A percentile compares a stretch with the other conserved stretches of the same genome.
Evolutionary conservation across 2,329 filamentous ascomycete species (phyloP).

Genomic region (Phialemoniopsis sp.): DNA sequence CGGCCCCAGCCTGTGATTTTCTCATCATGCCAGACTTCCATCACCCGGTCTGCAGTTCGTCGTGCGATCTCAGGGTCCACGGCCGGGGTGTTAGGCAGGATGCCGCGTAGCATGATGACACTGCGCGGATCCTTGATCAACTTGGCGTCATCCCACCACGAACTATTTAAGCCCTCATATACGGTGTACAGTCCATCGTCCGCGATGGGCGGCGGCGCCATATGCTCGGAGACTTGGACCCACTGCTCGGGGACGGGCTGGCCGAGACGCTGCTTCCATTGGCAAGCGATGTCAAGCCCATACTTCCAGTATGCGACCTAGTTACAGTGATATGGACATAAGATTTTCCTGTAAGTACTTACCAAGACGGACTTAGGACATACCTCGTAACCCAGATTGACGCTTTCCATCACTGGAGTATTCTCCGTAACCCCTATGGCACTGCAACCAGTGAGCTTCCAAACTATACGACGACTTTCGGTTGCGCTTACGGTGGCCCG

Average conservation of each 20-base stretch:
- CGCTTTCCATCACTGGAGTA: conserved; percentile 37
- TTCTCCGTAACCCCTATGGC: conserved; percentile 48
- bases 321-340: no score
- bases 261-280: no score
- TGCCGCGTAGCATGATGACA: conserved; percentile 37
- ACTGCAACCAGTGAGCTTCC: conserved; percentile 4
- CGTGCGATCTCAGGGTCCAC: conserved; percentile 28
- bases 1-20: conserved; percentile 42
- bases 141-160: conserved; percentile 33
- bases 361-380: neutral
- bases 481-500: conserved; percentile 31
- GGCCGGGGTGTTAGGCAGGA: conserved; percentile 32
- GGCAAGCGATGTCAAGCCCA: no score
- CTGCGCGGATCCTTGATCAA: conserved; percentile 37
- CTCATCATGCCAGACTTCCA: conserved; percentile 32
- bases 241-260: no score
- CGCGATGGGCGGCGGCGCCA: conserved; percentile 36
- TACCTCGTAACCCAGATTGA: conserved; percentile 44
- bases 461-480: neutral
- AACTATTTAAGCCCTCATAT: conserved; percentile 40
- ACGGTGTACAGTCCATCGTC: conserved; percentile 35
- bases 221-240: conserved; percentile 26
- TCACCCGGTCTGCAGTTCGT: conserved; percentile 32
- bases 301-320: no score
- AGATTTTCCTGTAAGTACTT: no score